Evolutionary conservation across 2,329 filamentous ascomycete species (phyloP).

Genomic region (Penicillium sp.): DNA sequence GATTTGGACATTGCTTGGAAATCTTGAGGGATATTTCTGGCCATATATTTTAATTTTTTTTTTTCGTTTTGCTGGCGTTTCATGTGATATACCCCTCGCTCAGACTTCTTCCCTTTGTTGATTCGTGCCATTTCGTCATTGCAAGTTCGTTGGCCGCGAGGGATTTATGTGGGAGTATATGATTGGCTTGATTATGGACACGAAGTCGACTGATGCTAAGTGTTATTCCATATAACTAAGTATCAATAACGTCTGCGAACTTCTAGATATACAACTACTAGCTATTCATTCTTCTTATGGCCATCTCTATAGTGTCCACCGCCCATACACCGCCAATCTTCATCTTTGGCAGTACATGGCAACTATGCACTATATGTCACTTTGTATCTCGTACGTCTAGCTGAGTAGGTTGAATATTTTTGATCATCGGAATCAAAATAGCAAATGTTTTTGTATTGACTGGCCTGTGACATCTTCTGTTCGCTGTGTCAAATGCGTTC

Average conservation of each 20-base stretch:
- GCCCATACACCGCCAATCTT: neutral
- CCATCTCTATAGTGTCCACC: neutral
- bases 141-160: slow-evolving; percentile 23
- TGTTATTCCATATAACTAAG: neutral
- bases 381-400: neutral
- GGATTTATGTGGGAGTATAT: slow-evolving; percentile 18
- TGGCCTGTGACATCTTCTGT: neutral
- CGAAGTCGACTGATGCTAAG: slow-evolving; percentile 3
- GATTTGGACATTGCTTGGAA: neutral
- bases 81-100: slow-evolving; percentile 44
- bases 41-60: slow-evolving; percentile 7
- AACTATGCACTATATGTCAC: no score
- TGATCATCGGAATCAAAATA: neutral
- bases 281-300: neutral
- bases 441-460: no score
- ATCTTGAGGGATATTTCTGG: neutral
- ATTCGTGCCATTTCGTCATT: slow-evolving; percentile 20
- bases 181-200: slow-evolving; percentile 19
- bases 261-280: slow-evolving; percentile 11
- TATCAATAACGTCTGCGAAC: neutral
- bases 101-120: slow-evolving; percentile 27
- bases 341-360: neutral
- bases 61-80: slow-evolving; percentile 32
- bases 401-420: neutral
- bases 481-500: neutral